Percentiles rank a stretch among this genome's conserved stretches.
Evolutionary conservation across 2,329 filamentous ascomycete genomes (phyloP).

Genomic region (Curvularia spicifera): DNA sequence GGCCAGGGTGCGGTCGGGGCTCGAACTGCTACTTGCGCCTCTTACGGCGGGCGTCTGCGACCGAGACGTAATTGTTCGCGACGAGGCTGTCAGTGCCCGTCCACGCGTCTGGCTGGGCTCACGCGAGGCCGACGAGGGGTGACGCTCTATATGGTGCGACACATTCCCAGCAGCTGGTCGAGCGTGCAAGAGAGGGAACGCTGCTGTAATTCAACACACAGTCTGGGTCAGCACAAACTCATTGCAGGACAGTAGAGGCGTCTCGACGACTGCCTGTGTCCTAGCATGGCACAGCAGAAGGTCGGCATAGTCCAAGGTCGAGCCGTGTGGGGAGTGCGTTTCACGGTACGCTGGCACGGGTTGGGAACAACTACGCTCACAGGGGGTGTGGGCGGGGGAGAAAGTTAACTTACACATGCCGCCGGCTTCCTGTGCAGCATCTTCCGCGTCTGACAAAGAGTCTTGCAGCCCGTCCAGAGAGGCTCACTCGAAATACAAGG

Average conservation of each 20-base stretch:
- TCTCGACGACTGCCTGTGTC: constrained; percentile 31
- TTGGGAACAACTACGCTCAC: constrained; percentile 15
- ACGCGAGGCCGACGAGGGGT: constrained; percentile 44
- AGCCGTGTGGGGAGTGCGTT: constrained; percentile 22
- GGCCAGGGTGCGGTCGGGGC: constrained; percentile 45
- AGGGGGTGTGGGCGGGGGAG: constrained; percentile 7
- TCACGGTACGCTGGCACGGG: constrained; percentile 28
- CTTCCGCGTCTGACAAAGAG: constrained; percentile 36
- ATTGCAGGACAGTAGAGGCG: constrained; percentile 20
- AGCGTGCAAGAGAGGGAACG: constrained; percentile 50
- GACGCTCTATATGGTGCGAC: constrained; percentile 48
- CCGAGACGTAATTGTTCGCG: constrained; percentile 53
- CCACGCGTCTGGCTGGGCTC: constrained; percentile 56
- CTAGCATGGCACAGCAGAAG: constrained; percentile 25
- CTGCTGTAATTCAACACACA: constrained; percentile 39
- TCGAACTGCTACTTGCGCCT: constrained; percentile 44
- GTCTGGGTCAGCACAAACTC: constrained; percentile 41
- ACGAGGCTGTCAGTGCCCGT: constrained; percentile 53
- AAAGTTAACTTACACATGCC: constrained; percentile 49
- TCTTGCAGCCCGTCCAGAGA: constrained; percentile 24
- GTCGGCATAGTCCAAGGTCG: constrained; percentile 24
- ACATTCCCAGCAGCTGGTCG: constrained; percentile 47
- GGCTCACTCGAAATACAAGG: constrained; percentile 23
- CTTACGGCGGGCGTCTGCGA: constrained; percentile 52
- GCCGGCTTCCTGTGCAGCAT: constrained; percentile 41